Evolutionary conservation across 2,329 filamentous ascomycete species (phyloP).

Genomic region (Diplodia mutila): DNA sequence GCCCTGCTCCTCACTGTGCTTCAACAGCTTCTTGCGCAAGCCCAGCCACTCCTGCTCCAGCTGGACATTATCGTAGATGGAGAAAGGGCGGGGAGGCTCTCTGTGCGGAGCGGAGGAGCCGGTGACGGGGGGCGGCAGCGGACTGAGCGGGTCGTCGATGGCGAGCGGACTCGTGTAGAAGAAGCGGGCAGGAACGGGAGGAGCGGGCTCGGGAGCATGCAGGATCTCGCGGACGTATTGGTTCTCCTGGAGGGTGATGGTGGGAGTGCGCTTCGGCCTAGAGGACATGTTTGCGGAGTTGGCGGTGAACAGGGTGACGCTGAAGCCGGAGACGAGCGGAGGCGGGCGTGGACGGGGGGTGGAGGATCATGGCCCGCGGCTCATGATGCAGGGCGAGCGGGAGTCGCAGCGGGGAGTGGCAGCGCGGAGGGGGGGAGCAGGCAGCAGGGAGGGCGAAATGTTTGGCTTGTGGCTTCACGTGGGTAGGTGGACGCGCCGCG

Average conservation of each 20-base stretch:
- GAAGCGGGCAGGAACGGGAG: constrained; percentile 55
- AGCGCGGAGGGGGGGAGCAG: background rate
- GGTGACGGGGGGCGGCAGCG: constrained; percentile 60
- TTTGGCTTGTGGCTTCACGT: background rate
- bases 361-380: constrained; percentile 15
- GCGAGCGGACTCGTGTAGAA: constrained; percentile 83
- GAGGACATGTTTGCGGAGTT: constrained; percentile 12
- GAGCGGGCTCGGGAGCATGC: constrained; percentile 42
- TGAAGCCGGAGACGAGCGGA: background rate
- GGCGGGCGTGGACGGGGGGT: background rate
- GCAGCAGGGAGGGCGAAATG: background rate
- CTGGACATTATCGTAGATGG: constrained; percentile 74
- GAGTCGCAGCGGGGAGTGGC: background rate
- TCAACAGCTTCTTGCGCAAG: constrained; percentile 56
- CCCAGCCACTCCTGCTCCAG: constrained; percentile 77
- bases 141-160: constrained; percentile 86
- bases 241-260: constrained; percentile 37
- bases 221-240: constrained; percentile 52
- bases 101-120: constrained; percentile 52
- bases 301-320: constrained; percentile 3
- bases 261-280: constrained; percentile 12
- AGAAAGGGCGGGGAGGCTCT: constrained; percentile 75
- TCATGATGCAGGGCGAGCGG: constrained; percentile 3
- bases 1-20: constrained; percentile 45
- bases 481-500: background rate